These are phyloP conservation scores for Nicotiana benthamiana DNA, from an alignment of 257 asterid species.

Conservation along the genomic window DNA sequence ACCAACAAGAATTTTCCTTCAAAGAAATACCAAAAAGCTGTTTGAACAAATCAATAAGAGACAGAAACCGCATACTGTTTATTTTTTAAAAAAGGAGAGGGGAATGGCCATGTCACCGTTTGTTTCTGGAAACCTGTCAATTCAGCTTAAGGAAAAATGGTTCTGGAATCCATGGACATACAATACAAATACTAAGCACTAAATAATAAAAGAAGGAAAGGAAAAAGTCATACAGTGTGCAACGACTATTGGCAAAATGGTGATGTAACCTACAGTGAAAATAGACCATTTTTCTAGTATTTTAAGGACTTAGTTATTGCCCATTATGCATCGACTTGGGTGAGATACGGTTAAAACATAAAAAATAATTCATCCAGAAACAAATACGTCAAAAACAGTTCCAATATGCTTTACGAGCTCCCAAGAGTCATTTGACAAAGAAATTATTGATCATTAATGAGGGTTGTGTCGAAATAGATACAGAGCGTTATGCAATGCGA, in stretches of 20 bases:
- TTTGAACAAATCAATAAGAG: too few relatives aligned
- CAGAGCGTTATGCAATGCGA: too few relatives aligned
- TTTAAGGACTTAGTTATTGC: background rate
- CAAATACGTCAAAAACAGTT: background rate
- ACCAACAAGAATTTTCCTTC: too few relatives aligned
- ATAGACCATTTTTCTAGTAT: background rate
- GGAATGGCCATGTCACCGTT: background rate
- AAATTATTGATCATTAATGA: too few relatives aligned
- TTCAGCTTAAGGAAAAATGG: background rate
- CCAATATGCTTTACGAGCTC: background rate
- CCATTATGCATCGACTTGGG: background rate
- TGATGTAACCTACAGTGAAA: background rate
- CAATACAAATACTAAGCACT: background rate
- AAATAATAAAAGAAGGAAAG: too few relatives aligned
- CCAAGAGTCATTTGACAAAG: background rate
- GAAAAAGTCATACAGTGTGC: background rate
- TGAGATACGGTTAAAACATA: background rate
- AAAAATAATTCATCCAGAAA: background rate
- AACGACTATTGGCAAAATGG: background rate
- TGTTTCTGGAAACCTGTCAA: background rate
- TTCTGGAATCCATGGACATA: background rate
- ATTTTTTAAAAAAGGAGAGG: too few relatives aligned
- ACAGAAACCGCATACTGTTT: background rate
- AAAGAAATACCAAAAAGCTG: too few relatives aligned
- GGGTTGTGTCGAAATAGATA: too few relatives aligned